These are phyloP conservation scores for Umbelopsis vinacea DNA, from an alignment of 192 early-diverging fungal species.

Conservation along the genomic window DNA sequence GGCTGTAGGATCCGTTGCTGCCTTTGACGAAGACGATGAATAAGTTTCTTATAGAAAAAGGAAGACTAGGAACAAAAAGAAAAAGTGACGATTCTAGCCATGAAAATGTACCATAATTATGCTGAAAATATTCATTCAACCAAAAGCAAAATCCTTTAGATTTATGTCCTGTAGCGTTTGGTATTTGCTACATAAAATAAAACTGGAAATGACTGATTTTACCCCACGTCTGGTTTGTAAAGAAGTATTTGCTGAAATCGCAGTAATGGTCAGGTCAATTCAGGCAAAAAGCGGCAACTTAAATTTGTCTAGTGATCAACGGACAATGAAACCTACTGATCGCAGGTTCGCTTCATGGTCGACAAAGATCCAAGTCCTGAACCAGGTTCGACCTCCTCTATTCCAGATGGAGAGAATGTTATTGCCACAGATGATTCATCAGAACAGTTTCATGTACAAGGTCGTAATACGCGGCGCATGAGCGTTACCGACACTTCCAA, in stretches of 20 bases:
- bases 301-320: background rate
- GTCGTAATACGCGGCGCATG: background rate
- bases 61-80: background rate
- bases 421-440: background rate
- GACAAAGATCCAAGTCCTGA: background rate
- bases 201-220: too few species aligned
- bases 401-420: background rate
- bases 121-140: too few species aligned
- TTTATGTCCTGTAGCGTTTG: background rate
- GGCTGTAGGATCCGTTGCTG: constrained; percentile 12
- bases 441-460: background rate
- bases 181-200: too few species aligned
- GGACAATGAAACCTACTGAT: background rate
- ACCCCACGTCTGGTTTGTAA: too few species aligned
- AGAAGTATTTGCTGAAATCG: too few species aligned
- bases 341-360: background rate
- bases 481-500: background rate
- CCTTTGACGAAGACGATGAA: constrained; percentile 5
- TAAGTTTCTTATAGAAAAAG: background rate
- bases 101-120: constrained; percentile 13
- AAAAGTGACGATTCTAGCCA: background rate
- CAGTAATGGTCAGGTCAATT: too few species aligned
- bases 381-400: background rate
- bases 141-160: background rate
- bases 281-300: background rate